Evolutionary conservation across 2,329 filamentous ascomycete genomes (phyloP), one percentile per base, ranked within the genome.

Genomic region (Xenoacremonium recifei): DNA sequence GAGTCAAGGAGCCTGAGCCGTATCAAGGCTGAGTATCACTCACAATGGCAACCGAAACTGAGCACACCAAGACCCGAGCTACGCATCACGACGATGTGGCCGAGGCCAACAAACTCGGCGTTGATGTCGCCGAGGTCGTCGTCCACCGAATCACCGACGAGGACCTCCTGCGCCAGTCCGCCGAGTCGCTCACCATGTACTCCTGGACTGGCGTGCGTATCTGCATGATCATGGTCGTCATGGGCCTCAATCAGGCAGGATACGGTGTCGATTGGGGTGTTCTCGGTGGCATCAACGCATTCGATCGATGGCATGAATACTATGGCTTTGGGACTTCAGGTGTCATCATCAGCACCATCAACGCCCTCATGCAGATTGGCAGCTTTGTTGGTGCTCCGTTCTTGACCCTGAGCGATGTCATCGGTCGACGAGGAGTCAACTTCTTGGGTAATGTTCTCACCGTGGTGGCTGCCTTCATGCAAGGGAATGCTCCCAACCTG

Each of bases 221-320:
- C 5, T 40, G 37, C 6, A 37, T 53, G 12, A 39, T 53, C 10
- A 51, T 55, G 47, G 13, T 53, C 1, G 37, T 49, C 4, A 51
- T 51, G 48, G 48, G 44, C 0, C 33, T 31, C 3, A 50, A 51
- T 3, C 47, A 50, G 12, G 48, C 47, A 5, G 53, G 49, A 7
- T 55, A 53, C 11, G 53, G 53, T 31, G 50, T 55, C 32, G 53
- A 55, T 17, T 55, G 53, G 51, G 53, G 49, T 15, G 53, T 55
- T 5, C 40, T 55, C 19, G 51, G 53, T 23, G 48, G 51, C 7
- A 55, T 55, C 48, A 55, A 55, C 41, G 40, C 51, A 18, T 51
- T 51, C 17, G 25, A 30, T 20, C 44, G 47, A n/a, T 55, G 52
- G 53, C 53, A 52, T 23, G 19, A 36, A 0, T 55, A 53, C 37